Conservation (phyloP, 257 asterid genomes). For the Dorcoceras hygrometricum region DNA sequence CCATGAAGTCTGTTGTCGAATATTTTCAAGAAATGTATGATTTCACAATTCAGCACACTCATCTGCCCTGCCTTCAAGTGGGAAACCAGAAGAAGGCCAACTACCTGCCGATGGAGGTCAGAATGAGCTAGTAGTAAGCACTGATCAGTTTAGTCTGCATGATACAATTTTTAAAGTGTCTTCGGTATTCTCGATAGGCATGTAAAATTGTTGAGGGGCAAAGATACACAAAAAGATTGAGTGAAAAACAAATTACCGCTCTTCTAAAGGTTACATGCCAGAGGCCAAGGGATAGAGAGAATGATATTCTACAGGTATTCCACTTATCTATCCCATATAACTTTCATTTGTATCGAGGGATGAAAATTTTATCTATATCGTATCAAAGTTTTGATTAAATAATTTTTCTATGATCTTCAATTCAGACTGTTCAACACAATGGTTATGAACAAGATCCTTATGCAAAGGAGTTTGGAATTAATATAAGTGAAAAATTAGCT, state of each 20-base stretch:
- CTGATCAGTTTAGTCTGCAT: neutral
- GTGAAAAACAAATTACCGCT: slow-evolving; percentile 93
- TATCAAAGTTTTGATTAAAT: slow-evolving; percentile 5
- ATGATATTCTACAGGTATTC: slow-evolving; percentile 79
- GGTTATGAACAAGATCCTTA: slow-evolving; percentile 84
- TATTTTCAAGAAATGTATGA: slow-evolving; percentile 96
- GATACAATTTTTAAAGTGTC: slow-evolving; percentile 9
- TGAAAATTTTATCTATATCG: neutral
- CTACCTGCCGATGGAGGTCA: slow-evolving; percentile 98
- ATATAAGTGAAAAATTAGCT: slow-evolving; percentile 76
- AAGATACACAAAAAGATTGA: slow-evolving; percentile 90
- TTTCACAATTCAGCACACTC: slow-evolving; percentile 82
- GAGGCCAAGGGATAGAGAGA: slow-evolving; percentile 95
- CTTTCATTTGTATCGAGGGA: neutral
- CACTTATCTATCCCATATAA: neutral
- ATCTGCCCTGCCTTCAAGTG: slow-evolving; percentile 99
- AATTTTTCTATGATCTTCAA: slow-evolving; percentile 14
- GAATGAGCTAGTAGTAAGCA: neutral
- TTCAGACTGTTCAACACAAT: slow-evolving; percentile 87
- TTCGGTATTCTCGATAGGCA: slow-evolving; percentile 50
- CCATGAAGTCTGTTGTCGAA: slow-evolving; percentile 94
- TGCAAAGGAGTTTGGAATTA: slow-evolving; percentile 92
- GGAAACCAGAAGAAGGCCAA: slow-evolving; percentile 99
- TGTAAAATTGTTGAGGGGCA: slow-evolving; percentile 99
- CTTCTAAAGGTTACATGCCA: slow-evolving; percentile 95